Base-by-base conservation (phyloP, 2,329 filamentous ascomycete species). In the Stagonosporopsis cucurbitacearum region DNA sequence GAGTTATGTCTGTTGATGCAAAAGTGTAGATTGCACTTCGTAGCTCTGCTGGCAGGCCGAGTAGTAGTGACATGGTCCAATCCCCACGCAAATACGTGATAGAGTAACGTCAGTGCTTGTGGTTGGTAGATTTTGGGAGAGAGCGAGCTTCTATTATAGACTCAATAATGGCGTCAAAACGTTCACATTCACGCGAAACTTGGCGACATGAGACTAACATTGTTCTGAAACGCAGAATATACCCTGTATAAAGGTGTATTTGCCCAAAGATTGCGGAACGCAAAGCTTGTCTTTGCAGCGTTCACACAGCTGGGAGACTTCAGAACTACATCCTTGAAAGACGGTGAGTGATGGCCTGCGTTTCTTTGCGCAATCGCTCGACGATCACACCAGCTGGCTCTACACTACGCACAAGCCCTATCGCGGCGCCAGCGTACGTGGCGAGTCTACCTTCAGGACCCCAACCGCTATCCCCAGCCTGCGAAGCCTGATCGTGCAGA, bases 341-440 rank as follows among this genome's bases (percentile, higher is more conserved):
- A 8, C 25, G 25, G 11, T 30, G 12, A 12, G 9, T 32, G 15
- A 43, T 19, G 28, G 12, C 13, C 4, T 28, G 26, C 19, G 39
- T 20, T 23, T 42, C 22, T 17, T 5, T 19, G 6, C 13, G 53
- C 20, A 59, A 35, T 1, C 47, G 42, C 17, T 50, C 28, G 3
- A 84, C 79, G 63, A 88, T 83, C 8, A 81, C 77, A 13, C 67
- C 75, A 8, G 84, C 84, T 32, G 75, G 66, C 58, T 78, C 76
- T 1, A 83, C 75, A 36, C 78, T 70, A 40, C 73, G 81, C 3
- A 87, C 78, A 51, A 88, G 74, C 0, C 86, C 86, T 6, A 88
- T 80, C 0, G 81, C 85, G 6, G 83, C 82, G 4, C 86, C 85
- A 12, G 84, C 84, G 76, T 87, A 88, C 6, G 83, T 84, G 5